Conservation (phyloP, 352 stramenopile species). For the Pelagophyceae sp. region DNA sequence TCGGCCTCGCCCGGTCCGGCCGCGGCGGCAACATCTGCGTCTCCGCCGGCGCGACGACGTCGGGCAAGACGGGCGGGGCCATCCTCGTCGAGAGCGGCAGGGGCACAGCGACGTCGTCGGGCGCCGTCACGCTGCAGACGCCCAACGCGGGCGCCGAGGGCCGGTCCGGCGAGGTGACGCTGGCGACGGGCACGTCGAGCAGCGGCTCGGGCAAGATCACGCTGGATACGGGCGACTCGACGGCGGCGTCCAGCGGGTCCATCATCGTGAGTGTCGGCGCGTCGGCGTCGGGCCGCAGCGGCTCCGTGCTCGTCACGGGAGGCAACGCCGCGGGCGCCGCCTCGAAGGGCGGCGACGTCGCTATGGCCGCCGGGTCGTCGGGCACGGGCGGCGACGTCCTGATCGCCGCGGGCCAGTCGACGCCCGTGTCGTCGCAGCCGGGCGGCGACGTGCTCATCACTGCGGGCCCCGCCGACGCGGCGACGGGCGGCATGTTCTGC, state of each 20-base stretch:
- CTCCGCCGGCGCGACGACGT: constrained; percentile 39
- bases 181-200: constrained; percentile 30
- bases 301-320: constrained; percentile 3
- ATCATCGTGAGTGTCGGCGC: constrained; percentile 48
- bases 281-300: background rate
- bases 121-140: constrained; percentile 30
- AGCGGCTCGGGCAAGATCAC: constrained; percentile 15
- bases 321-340: constrained; percentile 1
- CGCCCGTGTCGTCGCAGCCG: background rate
- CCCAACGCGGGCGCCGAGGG: constrained; percentile 34
- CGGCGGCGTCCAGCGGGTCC: constrained; percentile 18
- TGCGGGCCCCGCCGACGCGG: constrained; percentile 21
- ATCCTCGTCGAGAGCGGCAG: constrained; percentile 29
- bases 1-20: constrained; percentile 39
- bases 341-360: background rate
- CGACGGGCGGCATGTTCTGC: background rate
- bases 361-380: constrained; percentile 4
- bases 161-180: constrained; percentile 33
- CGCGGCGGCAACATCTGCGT: constrained; percentile 59
- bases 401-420: constrained; percentile 6
- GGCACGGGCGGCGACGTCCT: constrained; percentile 18
- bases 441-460: constrained; percentile 33
- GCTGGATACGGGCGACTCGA: constrained; percentile 9
- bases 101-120: constrained; percentile 23
- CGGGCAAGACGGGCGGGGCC: constrained; percentile 15